Percentiles rank a stretch among this genome's conserved stretches.
Conservation (phyloP, 2,329 filamentous ascomycete species). For the Monilinia aucupariae region DNA sequence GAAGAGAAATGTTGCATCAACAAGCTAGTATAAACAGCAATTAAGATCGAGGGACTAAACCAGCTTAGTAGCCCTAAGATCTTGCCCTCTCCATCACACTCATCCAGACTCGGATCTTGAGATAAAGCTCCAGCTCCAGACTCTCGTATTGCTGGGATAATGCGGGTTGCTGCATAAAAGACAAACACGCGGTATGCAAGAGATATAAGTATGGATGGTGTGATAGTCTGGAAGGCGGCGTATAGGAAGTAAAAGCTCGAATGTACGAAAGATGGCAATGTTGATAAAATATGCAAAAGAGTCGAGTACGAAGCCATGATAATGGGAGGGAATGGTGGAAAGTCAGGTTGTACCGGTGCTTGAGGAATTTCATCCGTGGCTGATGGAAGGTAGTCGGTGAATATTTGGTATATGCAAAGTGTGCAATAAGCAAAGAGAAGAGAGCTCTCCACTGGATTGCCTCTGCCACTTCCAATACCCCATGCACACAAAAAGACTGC, state of each 20-base stretch:
- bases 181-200: constrained; percentile 90
- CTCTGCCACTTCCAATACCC: constrained; percentile 88
- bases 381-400: constrained; percentile 88
- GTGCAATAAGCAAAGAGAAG: constrained; percentile 95
- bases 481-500: constrained; percentile 89
- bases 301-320: constrained; percentile 99
- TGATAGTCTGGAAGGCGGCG: constrained; percentile 91
- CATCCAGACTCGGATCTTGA: constrained; percentile 79
- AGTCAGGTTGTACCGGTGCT: constrained; percentile 66
- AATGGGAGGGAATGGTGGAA: constrained; percentile 92
- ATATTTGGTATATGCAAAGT: constrained; percentile 98
- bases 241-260: constrained; percentile 81
- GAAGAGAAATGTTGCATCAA: constrained; percentile 92
- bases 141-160: constrained; percentile 89
- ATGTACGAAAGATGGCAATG: constrained; percentile 75
- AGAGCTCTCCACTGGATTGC: constrained; percentile 92
- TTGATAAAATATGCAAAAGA: constrained; percentile 74
- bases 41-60: constrained; percentile 91
- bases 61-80: constrained; percentile 80
- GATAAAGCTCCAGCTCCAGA: constrained; percentile 77
- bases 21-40: constrained; percentile 93
- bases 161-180: constrained; percentile 89
- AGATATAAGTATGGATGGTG: constrained; percentile 91
- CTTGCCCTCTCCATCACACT: constrained; percentile 74
- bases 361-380: constrained; percentile 53